phyloP scores from a whole-genome alignment of 371 early-diverging fungal species.

The Mortierella sp. region DNA sequence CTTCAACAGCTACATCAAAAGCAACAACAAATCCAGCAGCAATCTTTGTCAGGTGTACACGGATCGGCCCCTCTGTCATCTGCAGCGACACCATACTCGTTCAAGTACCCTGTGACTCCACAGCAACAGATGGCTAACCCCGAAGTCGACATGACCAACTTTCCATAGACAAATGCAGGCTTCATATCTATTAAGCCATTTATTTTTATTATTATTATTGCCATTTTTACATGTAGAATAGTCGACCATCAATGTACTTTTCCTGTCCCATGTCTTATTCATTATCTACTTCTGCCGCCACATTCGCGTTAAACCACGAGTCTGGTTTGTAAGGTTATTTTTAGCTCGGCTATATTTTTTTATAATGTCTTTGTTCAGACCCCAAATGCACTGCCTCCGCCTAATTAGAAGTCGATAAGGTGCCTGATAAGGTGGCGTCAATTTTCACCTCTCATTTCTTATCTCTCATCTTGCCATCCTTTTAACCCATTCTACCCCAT shows the following conservation, averaged over 20 bases:
- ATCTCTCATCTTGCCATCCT: not conserved
- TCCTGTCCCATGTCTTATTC: not conserved
- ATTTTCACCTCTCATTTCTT: not conserved
- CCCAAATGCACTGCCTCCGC: too few species aligned
- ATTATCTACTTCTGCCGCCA: too few species aligned
- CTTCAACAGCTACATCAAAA: slow-evolving; percentile 15
- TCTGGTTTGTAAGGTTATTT: not conserved
- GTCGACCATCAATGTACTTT: not conserved
- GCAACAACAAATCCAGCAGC: slow-evolving; percentile 10
- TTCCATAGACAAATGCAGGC: slow-evolving; percentile 19
- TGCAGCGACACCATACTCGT: not conserved
- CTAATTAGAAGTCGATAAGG: too few species aligned
- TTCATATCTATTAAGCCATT: not conserved
- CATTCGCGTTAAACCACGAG: too few species aligned
- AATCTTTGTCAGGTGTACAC: not conserved
- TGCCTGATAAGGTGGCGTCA: too few species aligned
- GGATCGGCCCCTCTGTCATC: not conserved
- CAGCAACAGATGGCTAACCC: slow-evolving; percentile 42
- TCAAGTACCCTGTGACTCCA: slow-evolving; percentile 4
- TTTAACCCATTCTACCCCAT: not conserved
- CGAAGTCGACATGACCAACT: slow-evolving; percentile 51
- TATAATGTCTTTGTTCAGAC: too few species aligned
- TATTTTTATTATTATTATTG: not conserved
- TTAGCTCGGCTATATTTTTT: not conserved
- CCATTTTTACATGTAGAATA: not conserved